These are phyloP conservation scores for Epichloe sp. DNA, from an alignment of 2,329 filamentous ascomycete genomes.

Conservation along the genomic window DNA sequence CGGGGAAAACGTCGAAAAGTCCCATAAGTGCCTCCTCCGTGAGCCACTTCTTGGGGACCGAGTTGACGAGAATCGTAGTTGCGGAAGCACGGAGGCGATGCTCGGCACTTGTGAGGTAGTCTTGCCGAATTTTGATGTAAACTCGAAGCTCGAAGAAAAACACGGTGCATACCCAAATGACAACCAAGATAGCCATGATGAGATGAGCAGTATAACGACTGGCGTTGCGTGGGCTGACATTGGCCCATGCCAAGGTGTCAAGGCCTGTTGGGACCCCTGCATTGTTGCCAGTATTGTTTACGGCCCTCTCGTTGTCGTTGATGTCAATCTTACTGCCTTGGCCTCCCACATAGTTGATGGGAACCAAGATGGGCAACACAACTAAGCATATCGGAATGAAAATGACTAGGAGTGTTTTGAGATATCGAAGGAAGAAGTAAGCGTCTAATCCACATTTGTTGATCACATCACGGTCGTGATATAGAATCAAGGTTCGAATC, in stretches of 20 bases:
- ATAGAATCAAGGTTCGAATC: slow-evolving; percentile 47
- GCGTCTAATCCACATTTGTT: slow-evolving; percentile 92
- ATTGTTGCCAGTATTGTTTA: slow-evolving; percentile 9
- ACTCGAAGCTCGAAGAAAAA: slow-evolving; percentile 76
- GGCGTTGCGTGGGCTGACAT: slow-evolving; percentile 55
- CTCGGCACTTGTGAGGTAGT: slow-evolving; percentile 87
- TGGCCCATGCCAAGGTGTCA: slow-evolving; percentile 78
- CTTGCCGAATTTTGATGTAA: slow-evolving; percentile 87
- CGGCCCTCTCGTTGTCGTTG: slow-evolving; percentile 20
- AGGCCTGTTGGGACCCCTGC: slow-evolving; percentile 42
- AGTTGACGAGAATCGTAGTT: slow-evolving; percentile 85
- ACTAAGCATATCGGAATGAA: slow-evolving; percentile 72
- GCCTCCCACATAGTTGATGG: slow-evolving; percentile 67
- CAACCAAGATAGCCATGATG: slow-evolving; percentile 61
- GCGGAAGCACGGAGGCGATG: slow-evolving; percentile 88
- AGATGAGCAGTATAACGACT: slow-evolving; percentile 74
- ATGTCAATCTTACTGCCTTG: slow-evolving; percentile 40
- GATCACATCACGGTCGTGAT: slow-evolving; percentile 71
- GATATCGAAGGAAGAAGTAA: slow-evolving; percentile 92
- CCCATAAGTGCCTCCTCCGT: slow-evolving; percentile 67
- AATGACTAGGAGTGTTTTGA: slow-evolving; percentile 66
- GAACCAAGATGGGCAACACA: slow-evolving; percentile 74
- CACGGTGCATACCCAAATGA: slow-evolving; percentile 75
- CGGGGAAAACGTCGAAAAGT: slow-evolving; percentile 91
- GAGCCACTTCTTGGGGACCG: slow-evolving; percentile 85